A percentile compares a stretch with the other conserved stretches of the same genome.
These are phyloP conservation scores for Lecanicillium sp. DNA, from an alignment of 2,329 filamentous ascomycete genomes.

Conservation along the genomic window DNA sequence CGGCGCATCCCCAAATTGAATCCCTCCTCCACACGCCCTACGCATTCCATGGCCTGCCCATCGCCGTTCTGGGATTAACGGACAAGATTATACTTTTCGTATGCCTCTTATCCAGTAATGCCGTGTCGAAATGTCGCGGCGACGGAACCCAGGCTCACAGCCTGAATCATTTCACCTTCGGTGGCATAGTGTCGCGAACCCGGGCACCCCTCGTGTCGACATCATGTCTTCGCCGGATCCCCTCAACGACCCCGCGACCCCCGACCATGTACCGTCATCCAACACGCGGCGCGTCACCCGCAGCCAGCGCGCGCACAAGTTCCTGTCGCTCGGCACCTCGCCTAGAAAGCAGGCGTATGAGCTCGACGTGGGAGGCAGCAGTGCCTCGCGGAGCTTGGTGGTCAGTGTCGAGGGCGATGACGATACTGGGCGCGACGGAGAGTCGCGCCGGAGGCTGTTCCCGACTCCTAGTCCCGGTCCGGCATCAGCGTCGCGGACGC, in stretches of 20 bases:
- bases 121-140: constrained; percentile 14
- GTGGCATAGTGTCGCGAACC: constrained; percentile 31
- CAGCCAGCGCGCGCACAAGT: constrained; percentile 35
- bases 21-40: not conserved
- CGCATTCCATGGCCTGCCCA: constrained; percentile 7
- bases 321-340: constrained; percentile 35
- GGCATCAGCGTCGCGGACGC: constrained; percentile 25
- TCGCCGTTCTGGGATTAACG: not conserved
- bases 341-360: constrained; percentile 53
- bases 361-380: constrained; percentile 46
- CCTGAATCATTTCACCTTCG: constrained; percentile 27
- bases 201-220: constrained; percentile 34
- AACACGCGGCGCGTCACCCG: constrained; percentile 38
- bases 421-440: constrained; percentile 28
- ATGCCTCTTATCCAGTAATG: constrained; percentile 1
- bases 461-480: constrained; percentile 37
- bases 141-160: constrained; percentile 8
- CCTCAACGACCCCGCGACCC: constrained; percentile 36
- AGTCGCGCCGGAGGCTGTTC: constrained; percentile 37
- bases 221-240: constrained; percentile 48
- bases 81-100: constrained; percentile 1
- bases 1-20: not conserved
- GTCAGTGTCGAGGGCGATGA: constrained; percentile 51
- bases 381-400: constrained; percentile 45
- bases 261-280: constrained; percentile 28